Evolutionary conservation across 1,139 yeast species (phyloP).

Genomic region (Nakaseomyces uthaithaninus): DNA sequence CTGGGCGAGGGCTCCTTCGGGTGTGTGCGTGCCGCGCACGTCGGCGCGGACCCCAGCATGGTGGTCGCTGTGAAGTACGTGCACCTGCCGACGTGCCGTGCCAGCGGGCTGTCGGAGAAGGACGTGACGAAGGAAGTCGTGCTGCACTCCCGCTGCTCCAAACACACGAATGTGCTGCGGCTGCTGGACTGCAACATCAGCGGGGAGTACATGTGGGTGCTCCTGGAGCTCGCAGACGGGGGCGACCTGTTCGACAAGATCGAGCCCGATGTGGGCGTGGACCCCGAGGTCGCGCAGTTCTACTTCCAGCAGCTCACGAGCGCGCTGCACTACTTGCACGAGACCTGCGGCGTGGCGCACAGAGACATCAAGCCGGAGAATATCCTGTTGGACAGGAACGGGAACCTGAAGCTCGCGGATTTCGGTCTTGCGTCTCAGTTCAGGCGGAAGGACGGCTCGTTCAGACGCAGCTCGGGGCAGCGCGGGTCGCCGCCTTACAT

Average conservation of each 20-base stretch:
- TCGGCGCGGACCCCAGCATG: slow-evolving; percentile 27
- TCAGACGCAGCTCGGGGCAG: slow-evolving; percentile 46
- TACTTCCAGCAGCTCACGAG: slow-evolving; percentile 55
- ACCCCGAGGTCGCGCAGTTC: slow-evolving; percentile 56
- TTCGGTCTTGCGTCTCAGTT: slow-evolving; percentile 60
- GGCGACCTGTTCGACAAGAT: slow-evolving; percentile 69
- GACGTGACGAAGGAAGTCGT: slow-evolving; percentile 45
- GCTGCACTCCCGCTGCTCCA: slow-evolving; percentile 47
- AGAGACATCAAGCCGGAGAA: slow-evolving; percentile 88
- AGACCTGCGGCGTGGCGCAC: slow-evolving; percentile 65
- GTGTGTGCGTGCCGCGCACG: slow-evolving; percentile 34
- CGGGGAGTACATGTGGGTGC: slow-evolving; percentile 49
- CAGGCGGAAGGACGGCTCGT: slow-evolving; percentile 47
- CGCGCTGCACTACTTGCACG: slow-evolving; percentile 53
- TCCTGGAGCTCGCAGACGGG: slow-evolving; percentile 58
- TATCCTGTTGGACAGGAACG: slow-evolving; percentile 60
- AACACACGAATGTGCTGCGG: slow-evolving; percentile 50
- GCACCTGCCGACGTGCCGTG: slow-evolving; percentile 40
- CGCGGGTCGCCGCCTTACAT: slow-evolving; percentile 67
- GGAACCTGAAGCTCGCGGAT: slow-evolving; percentile 58
- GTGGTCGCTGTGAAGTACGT: slow-evolving; percentile 51
- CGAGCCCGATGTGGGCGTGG: slow-evolving; percentile 65
- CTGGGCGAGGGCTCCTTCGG: slow-evolving; percentile 45
- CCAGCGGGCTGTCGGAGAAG: slow-evolving; percentile 39
- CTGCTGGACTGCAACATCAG: slow-evolving; percentile 46